Conservation (phyloP, 306 rosid species). For the Betula pendula region DNA sequence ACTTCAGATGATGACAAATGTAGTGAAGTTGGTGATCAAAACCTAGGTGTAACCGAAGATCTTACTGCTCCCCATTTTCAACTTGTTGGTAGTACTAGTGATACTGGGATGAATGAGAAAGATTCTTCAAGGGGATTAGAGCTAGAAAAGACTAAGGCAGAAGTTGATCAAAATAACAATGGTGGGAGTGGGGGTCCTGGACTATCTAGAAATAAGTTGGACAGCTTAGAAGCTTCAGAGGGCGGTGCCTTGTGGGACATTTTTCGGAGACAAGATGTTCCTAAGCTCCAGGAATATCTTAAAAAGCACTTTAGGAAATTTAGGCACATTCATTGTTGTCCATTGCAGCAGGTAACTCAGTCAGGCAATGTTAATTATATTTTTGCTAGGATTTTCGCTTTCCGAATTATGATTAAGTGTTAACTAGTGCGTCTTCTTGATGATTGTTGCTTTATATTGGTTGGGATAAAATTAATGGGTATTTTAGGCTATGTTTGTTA, state of each 20-base stretch:
- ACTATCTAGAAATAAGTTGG: conserved; percentile 13
- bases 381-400: no score
- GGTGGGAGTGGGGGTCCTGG: neutral
- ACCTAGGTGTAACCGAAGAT: neutral
- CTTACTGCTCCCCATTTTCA: conserved; percentile 3
- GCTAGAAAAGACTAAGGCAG: conserved; percentile 14
- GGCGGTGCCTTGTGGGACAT: conserved; percentile 93
- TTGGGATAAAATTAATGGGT: no score
- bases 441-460: no score
- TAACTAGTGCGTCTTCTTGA: no score
- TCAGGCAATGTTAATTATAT: neutral
- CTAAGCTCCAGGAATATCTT: conserved; percentile 71
- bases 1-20: conserved; percentile 16
- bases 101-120: neutral
- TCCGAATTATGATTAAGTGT: no score
- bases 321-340: conserved; percentile 65
- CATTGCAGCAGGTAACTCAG: conserved; percentile 57
- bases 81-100: neutral
- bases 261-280: conserved; percentile 82
- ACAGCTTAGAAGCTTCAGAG: conserved; percentile 38
- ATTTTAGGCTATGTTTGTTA: no score
- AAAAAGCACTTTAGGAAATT: conserved; percentile 72
- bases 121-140: neutral
- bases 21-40: conserved; percentile 10
- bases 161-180: conserved; percentile 19